Conservation (phyloP, 768 basidiomycete species). For the Sarcodon sp. region DNA sequence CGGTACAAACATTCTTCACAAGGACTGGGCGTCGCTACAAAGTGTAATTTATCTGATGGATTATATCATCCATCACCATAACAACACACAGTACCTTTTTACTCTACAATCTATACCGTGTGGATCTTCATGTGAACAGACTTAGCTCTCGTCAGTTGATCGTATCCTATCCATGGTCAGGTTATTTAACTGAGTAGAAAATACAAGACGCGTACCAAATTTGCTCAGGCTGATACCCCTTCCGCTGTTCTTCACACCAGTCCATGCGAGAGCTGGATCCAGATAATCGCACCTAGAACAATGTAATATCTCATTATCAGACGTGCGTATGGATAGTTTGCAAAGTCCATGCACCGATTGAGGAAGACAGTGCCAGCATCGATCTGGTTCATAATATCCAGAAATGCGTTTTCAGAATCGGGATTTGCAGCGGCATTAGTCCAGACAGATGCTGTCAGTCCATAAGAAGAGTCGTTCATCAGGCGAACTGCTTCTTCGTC, state of each 20-base stretch:
- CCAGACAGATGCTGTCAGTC: conserved; percentile 92
- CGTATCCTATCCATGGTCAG: conserved; percentile 44
- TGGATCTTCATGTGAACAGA: conserved; percentile 76
- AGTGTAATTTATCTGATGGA: conserved; percentile 34
- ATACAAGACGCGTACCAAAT: conserved; percentile 49
- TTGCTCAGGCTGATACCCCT: conserved; percentile 83
- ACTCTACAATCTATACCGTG: conserved; percentile 11
- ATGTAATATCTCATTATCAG: background rate
- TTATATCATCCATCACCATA: background rate
- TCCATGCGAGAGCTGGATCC: conserved; percentile 92
- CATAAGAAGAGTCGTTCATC: conserved; percentile 96
- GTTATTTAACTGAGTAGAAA: background rate
- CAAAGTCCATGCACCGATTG: conserved; percentile 38
- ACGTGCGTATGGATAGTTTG: background rate
- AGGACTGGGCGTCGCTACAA: conserved; percentile 83
- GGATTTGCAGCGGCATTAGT: conserved; percentile 53
- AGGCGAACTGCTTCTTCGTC: conserved; percentile 82
- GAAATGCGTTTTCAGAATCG: conserved; percentile 58
- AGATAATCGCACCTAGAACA: conserved; percentile 63
- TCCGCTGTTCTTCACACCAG: conserved; percentile 88
- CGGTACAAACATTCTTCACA: conserved; percentile 96
- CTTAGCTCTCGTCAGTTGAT: conserved; percentile 74
- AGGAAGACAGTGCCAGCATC: conserved; percentile 90
- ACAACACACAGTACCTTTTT: background rate
- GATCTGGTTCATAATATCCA: conserved; percentile 52